Evolutionary conservation across 768 basidiomycete genomes (phyloP), one percentile per base, ranked within the genome.

Genomic region (Phallus indusiatus): DNA sequence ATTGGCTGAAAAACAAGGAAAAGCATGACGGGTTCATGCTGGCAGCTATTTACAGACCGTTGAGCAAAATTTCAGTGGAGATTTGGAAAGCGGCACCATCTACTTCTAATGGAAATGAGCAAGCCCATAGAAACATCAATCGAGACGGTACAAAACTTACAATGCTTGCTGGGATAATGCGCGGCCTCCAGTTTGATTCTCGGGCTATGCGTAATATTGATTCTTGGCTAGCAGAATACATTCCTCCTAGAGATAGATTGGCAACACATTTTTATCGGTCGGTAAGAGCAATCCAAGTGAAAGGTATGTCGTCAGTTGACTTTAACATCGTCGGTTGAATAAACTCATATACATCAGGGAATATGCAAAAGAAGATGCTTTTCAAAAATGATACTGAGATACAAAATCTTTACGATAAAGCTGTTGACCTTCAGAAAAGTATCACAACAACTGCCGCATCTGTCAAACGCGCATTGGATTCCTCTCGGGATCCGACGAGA

Each of bases 31-130:
- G 11, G 68, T 69, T 60, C 64, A n/a, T n/a, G n/a, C n/a, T n/a
- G n/a, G 60, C 68, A 20, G 69, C 64, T 1, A 21, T 70, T 2
- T 70, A 68, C 42, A 64, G 63, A 28, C 69, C 67, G 0, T 11
- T 11, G 9, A 71, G 69, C 50, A 59, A 67, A 18, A 71, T 69
- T 18, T 69, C 67, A 1, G 61, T 62, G n/a, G 59, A 66, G n/a
- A 56, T 68, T 11, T 71, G 70, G 70, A 63, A 63, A 48, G 67
- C 70, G 0, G 61, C 57, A 8, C 67, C 65, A 1, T 54, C 62
- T 1, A 69, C 61, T 12, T 64, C 65, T 59, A 71, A 65, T 50
- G 59, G 64, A 20, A 62, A 63, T 49, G 69, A 70, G 46, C 64
- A 69, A 46, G 55, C 65, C 64, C 70, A 71, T 56, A 57, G 63